Percentiles rank a stretch among this genome's conserved stretches.
Conservation (phyloP, 176 grass and related monocot species). For the Ananas comosus region DNA sequence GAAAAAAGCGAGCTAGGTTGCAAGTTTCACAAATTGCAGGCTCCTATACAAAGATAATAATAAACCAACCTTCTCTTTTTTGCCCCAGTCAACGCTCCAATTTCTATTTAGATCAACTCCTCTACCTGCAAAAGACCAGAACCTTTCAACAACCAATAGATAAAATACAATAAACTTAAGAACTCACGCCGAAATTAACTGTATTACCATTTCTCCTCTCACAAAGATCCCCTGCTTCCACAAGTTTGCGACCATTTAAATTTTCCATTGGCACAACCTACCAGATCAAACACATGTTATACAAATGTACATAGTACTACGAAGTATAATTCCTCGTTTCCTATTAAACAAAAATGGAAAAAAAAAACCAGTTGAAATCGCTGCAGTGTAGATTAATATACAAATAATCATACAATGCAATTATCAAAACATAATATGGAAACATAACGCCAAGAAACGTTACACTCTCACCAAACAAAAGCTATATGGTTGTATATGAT, state of each 20-base stretch:
- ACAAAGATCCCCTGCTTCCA: conserved; percentile 82
- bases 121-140: conserved; percentile 52
- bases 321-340: neutral
- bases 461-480: too few relatives aligned
- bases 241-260: conserved; percentile 74
- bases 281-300: conserved; percentile 11
- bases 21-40: neutral
- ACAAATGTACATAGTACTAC: neutral
- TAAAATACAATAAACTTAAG: neutral
- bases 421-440: too few relatives aligned
- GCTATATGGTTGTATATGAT: too few relatives aligned
- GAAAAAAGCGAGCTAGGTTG: neutral
- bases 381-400: too few relatives aligned
- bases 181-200: neutral
- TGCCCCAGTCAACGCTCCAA: conserved; percentile 99
- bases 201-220: conserved; percentile 94
- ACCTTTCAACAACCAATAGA: conserved; percentile 4
- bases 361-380: neutral
- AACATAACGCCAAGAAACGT: too few relatives aligned
- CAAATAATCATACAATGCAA: too few relatives aligned
- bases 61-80: conserved; percentile 81
- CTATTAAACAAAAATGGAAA: neutral
- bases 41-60: neutral
- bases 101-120: conserved; percentile 98
- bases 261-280: conserved; percentile 98